phyloP scores from a whole-genome alignment of 768 basidiomycete species.

The Leccinum broughii region DNA sequence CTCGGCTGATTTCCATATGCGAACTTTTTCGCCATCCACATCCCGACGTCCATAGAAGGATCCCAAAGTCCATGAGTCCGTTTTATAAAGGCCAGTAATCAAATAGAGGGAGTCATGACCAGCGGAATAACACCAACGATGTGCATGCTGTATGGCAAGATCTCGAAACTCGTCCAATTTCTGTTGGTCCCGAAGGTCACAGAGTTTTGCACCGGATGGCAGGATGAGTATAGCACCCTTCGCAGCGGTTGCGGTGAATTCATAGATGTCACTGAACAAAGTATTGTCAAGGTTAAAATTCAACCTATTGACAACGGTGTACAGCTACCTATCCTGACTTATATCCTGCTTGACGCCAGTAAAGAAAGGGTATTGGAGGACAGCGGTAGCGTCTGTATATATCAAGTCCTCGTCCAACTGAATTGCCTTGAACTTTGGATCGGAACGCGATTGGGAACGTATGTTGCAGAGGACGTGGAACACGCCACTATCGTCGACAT shows the following conservation, averaged over 20 bases:
- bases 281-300: too few relatives aligned
- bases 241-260: background rate
- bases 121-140: background rate
- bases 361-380: too few relatives aligned
- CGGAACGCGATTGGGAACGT: background rate
- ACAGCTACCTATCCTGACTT: too few relatives aligned
- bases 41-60: background rate
- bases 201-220: conserved; percentile 3
- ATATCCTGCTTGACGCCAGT: too few relatives aligned
- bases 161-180: background rate
- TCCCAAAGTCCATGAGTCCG: background rate
- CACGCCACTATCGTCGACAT: conserved; percentile 27
- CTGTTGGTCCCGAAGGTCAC: background rate
- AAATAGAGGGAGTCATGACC: conserved; percentile 2
- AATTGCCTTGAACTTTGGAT: too few relatives aligned
- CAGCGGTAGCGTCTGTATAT: too few relatives aligned
- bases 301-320: too few relatives aligned
- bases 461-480: conserved; percentile 37
- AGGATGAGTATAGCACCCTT: conserved; percentile 6
- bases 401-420: too few relatives aligned
- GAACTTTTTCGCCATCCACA: background rate
- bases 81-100: background rate
- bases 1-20: background rate
- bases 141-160: background rate
- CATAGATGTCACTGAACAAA: background rate